Evolutionary conservation across 495 filamentous ascomycete genomes (phyloP), one percentile per base, ranked within the genome.

Genomic region (Aspergillus haitiensis): DNA sequence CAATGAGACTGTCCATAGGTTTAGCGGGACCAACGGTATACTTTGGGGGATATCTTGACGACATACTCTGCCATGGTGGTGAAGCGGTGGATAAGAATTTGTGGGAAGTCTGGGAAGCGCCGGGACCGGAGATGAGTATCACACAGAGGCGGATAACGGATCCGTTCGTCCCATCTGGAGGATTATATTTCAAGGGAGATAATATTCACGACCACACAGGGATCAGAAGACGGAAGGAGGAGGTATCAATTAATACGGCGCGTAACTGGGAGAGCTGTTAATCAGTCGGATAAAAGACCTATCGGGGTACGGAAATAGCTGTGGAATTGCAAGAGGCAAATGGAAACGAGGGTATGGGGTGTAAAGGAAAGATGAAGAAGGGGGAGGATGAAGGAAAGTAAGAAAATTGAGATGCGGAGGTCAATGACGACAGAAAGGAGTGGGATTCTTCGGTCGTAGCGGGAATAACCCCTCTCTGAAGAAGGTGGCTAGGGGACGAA

Each of bases 1-100:
- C 71, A 63, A 80, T 78, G 68, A 80, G 59, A 68, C 76, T 80
- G 54, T 16, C 21, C 7, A 55, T 4, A 15, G 16, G 18, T 6
- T 65, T 58, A 65, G 61, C 13, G 18, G 50, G 11, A 50, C 35
- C 49, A 48, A 34, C 33, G 31, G 11, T 15, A 57, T 35, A 34
- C 6, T 44, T 16, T 15, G 39, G 42, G 35, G 37, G 40, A 32
- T 40, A 36, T 34, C 34, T 47, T n/a, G 18, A 49, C 34, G 39
- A 72, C 77, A 65, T 74, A 79, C 77, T 79, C 77, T 63, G 77
- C 77, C 77, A 79, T 79, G 68, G 52, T 74, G 67, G 50, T 34
- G 56, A 52, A 48, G 55, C 48, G 66, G 66, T 64, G 32, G 34
- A 32, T 9, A 9, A 49, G 55, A n/a, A 35, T n/a, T 55, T 46